Percentiles rank a stretch among this genome's conserved stretches.
Conservation (phyloP, 805 yeast species). For the Candida nemodendra region DNA sequence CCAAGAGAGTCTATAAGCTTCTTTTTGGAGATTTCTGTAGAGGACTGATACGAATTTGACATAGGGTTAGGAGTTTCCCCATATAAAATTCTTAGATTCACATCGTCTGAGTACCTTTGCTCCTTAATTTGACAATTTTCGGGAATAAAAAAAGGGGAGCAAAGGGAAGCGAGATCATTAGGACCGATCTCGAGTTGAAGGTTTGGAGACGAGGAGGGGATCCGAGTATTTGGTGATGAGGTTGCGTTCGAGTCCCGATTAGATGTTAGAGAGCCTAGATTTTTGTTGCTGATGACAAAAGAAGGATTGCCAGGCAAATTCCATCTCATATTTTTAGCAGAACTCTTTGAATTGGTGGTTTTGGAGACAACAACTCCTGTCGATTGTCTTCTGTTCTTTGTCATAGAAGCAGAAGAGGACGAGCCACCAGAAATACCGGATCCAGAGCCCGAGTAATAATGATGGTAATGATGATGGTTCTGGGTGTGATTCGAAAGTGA, state of each 20-base stretch:
- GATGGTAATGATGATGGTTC: conserved; percentile 5
- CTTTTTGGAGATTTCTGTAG: conserved; percentile 8
- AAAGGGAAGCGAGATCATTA: conserved; percentile 21
- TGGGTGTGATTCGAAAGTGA: conserved; percentile 1
- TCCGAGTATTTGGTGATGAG: no score
- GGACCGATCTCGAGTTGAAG: conserved; percentile 7
- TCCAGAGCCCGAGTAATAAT: neutral
- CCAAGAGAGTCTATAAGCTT: conserved; percentile 11
- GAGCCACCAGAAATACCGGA: neutral
- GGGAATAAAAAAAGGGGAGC: conserved; percentile 25
- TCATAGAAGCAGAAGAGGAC: conserved; percentile 1
- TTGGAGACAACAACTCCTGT: neutral
- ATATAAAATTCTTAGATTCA: conserved; percentile 12
- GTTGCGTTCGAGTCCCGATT: conserved; percentile 4
- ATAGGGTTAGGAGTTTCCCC: conserved; percentile 9
- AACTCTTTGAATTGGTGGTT: neutral
- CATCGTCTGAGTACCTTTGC: conserved; percentile 9
- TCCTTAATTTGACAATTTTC: conserved; percentile 11
- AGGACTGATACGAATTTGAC: conserved; percentile 2
- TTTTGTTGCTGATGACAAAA: neutral
- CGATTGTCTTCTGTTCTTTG: conserved; percentile 2
- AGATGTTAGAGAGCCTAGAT: neutral
- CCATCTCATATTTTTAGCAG: conserved; percentile 1
- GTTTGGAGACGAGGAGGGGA: no score
- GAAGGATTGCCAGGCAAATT: neutral